Conservation (phyloP, 1,284 basidiomycete genomes). For the Boletus calvinii region DNA sequence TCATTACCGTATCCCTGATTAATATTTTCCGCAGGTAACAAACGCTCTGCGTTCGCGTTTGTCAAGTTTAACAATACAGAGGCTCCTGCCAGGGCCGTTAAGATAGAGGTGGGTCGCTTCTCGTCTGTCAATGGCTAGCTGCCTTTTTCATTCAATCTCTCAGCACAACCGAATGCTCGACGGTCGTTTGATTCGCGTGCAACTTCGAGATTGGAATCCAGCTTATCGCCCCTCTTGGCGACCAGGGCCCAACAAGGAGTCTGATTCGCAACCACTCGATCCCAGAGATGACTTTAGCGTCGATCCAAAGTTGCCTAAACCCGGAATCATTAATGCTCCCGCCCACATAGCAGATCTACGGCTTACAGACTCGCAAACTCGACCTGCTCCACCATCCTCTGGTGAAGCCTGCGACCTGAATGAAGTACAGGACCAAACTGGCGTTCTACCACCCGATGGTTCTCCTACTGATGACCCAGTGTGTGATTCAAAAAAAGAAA, state of each 20-base stretch:
- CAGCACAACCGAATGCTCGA: constrained; percentile 68
- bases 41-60: constrained; percentile 70
- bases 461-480: constrained; percentile 1
- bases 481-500: constrained; percentile 9
- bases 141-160: constrained; percentile 2
- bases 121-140: not conserved
- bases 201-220: constrained; percentile 60
- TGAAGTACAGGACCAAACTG: constrained; percentile 19
- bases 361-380: constrained; percentile 4
- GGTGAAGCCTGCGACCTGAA: constrained; percentile 19
- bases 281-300: constrained; percentile 11
- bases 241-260: constrained; percentile 35
- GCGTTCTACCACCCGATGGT: not conserved
- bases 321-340: constrained; percentile 7
- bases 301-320: constrained; percentile 14
- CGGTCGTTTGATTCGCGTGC: constrained; percentile 70
- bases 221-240: constrained; percentile 44
- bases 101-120: constrained; percentile 50
- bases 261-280: constrained; percentile 22
- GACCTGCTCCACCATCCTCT: not conserved
- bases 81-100: constrained; percentile 57
- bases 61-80: constrained; percentile 64
- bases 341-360: constrained; percentile 12
- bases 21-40: constrained; percentile 46
- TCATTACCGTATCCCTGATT: not conserved